These are phyloP conservation scores for Penicillium sp. DNA, from an alignment of 2,329 filamentous ascomycete genomes.

Conservation along the genomic window DNA sequence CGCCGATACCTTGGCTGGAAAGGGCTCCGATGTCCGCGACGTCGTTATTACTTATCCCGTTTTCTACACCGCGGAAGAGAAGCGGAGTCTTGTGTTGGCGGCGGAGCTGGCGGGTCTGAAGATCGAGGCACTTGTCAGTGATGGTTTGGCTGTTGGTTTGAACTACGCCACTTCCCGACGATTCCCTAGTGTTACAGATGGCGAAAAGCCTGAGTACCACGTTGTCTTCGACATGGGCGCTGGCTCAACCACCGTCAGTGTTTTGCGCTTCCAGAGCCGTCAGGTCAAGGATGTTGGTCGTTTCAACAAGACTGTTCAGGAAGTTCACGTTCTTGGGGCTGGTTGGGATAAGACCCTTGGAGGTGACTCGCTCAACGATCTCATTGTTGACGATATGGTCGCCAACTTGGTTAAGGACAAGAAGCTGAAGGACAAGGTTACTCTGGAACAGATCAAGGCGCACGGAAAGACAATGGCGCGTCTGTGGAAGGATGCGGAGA, in stretches of 20 bases:
- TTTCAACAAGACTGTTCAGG: constrained; percentile 95
- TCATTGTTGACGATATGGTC: constrained; percentile 89
- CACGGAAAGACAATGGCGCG: constrained; percentile 86
- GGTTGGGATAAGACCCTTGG: constrained; percentile 90
- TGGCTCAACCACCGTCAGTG: constrained; percentile 85
- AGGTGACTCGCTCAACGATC: constrained; percentile 81
- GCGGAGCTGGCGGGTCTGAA: constrained; percentile 86
- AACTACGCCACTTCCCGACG: constrained; percentile 92
- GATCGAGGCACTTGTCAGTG: constrained; percentile 79
- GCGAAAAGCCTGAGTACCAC: constrained; percentile 84
- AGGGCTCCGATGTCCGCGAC: constrained; percentile 71
- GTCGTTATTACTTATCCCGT: constrained; percentile 85
- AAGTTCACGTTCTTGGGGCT: constrained; percentile 82
- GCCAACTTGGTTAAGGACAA: constrained; percentile 71
- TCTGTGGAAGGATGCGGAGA: constrained; percentile 89
- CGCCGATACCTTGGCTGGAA: constrained; percentile 77
- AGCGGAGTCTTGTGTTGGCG: constrained; percentile 77
- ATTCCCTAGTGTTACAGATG: constrained; percentile 80
- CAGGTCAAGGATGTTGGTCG: constrained; percentile 88
- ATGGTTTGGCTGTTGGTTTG: constrained; percentile 86
- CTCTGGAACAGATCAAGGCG: constrained; percentile 51
- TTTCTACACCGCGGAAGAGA: constrained; percentile 89
- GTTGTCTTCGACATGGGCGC: constrained; percentile 98
- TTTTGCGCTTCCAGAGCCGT: constrained; percentile 85
- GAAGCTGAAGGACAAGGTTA: constrained; percentile 46